Percentiles rank a stretch among this genome's conserved stretches.
phyloP scores from a whole-genome alignment of 2,329 filamentous ascomycete species.

The Aspergillus transmontanensis region DNA sequence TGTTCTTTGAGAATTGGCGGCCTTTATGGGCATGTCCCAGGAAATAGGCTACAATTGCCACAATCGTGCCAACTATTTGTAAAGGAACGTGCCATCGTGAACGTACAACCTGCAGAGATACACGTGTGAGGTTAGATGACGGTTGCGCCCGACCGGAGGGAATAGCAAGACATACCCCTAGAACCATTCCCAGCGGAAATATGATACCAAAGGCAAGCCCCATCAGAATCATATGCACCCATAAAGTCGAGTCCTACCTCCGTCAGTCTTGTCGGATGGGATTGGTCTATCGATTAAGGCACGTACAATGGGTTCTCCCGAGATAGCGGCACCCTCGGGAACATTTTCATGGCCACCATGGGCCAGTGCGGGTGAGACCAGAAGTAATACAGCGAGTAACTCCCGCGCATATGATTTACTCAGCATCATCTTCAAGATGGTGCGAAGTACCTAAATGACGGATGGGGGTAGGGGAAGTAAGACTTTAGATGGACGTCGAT shows the following conservation, averaged over 20 bases:
- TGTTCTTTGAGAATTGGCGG: slow-evolving; percentile 78
- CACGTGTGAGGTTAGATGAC: neutral
- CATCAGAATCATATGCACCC: slow-evolving; percentile 91
- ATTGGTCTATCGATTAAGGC: slow-evolving; percentile 7
- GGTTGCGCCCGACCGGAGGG: neutral
- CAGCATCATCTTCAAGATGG: slow-evolving; percentile 17
- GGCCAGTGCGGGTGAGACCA: slow-evolving; percentile 38
- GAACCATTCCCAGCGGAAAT: slow-evolving; percentile 92
- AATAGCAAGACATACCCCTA: slow-evolving; percentile 66
- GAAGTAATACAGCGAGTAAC: slow-evolving; percentile 29
- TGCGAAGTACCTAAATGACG: slow-evolving; percentile 4
- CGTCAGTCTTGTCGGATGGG: slow-evolving; percentile 10
- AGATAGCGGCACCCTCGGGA: slow-evolving; percentile 68
- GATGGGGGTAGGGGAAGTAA: slow-evolving; percentile 2
- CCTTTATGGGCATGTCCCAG: slow-evolving; percentile 90
- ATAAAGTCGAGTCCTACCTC: slow-evolving; percentile 74
- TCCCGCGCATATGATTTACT: slow-evolving; percentile 20
- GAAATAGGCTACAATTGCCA: slow-evolving; percentile 84
- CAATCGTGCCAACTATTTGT: slow-evolving; percentile 71
- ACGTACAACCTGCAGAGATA: slow-evolving; percentile 69
- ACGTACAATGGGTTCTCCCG: slow-evolving; percentile 72
- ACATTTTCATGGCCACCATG: slow-evolving; percentile 63
- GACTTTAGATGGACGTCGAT: neutral
- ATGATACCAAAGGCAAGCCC: slow-evolving; percentile 85
- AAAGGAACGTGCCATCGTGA: slow-evolving; percentile 93